Conservation (phyloP, 306 rosid genomes). For the Trifolium subterraneum region DNA sequence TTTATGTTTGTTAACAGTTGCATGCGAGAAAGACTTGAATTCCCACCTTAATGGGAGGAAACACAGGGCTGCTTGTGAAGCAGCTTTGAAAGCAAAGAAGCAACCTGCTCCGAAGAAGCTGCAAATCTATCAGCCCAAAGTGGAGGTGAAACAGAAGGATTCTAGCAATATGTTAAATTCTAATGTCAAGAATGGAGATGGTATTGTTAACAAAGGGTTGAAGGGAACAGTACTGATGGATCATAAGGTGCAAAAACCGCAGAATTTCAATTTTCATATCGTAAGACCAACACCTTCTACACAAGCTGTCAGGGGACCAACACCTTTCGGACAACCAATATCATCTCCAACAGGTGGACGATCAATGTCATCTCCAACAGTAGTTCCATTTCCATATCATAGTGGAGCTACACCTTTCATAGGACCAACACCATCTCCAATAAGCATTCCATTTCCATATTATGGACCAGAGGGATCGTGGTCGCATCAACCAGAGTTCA, state of each 20-base stretch:
- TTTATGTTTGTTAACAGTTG: slow-evolving; percentile 44
- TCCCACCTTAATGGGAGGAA: slow-evolving; percentile 42
- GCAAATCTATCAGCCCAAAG: slow-evolving; percentile 22
- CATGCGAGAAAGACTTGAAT: slow-evolving; percentile 12
- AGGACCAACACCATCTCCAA: background rate
- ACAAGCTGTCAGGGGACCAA: background rate
- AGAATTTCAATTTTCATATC: background rate
- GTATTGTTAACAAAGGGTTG: background rate
- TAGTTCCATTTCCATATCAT: background rate
- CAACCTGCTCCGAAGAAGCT: background rate
- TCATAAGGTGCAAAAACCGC: slow-evolving; percentile 18
- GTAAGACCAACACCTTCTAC: background rate
- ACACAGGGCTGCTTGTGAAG: slow-evolving; percentile 50
- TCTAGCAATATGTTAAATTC: background rate
- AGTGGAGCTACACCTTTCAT: background rate
- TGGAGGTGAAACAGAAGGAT: slow-evolving; percentile 39
- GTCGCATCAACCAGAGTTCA: background rate
- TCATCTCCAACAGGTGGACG: no score
- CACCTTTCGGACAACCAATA: no score
- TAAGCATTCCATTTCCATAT: background rate
- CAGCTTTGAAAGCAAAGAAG: slow-evolving; percentile 47
- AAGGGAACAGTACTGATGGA: slow-evolving; percentile 9
- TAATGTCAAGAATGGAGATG: slow-evolving; percentile 5
- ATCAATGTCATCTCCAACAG: background rate
- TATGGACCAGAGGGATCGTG: background rate